Evolutionary conservation across 768 basidiomycete genomes (phyloP), one percentile per base, ranked within the genome.

Genomic region (Trametes sanguinea): DNA sequence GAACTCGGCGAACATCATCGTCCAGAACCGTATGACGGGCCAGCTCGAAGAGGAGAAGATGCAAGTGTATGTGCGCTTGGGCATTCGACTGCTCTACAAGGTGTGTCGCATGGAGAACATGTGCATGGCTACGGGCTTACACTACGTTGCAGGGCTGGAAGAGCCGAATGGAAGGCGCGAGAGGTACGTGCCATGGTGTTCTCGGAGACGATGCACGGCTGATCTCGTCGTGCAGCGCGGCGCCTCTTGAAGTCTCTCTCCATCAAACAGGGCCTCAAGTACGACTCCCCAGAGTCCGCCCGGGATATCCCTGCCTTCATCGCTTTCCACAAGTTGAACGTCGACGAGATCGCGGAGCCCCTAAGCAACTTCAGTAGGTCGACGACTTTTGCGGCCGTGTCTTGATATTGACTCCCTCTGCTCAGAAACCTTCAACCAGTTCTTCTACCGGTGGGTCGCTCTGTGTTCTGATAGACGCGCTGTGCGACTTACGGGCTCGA

Each of bases 1-100:
- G 90, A 97, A 99, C 70, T 95, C 94, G 54, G 96, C 95, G 29
- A 99, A 99, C 71, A 97, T 99, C 66, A 94, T 98, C 61, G 95
- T 99, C 1, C 96, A 98, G 76, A 95, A 98, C 72, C 83, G 96
- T 13, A 75, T 85, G 73, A 95, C 93, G 0, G 96, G 96, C 0
- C 91, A 93, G 72, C 72, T 98, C 60, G 90, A 95, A 71, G 96
- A 99, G 76, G 96, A 98, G 78, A 98, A 98, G 80, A 99, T 98
- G 94, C 89, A 95, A 69, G 86, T 87, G 11, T 98, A 97, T 71
- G 94, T 98, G 0, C 79, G 95, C 42, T 76, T 99, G 14, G 96
- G 96, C 2, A 99, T 99, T 69, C 81, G 96, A 30, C 71, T 99
- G 60, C 73, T 98, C 62, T 99, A 98, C 81, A 92, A 91, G 82